These are phyloP conservation scores for Coemansia sp. DNA, from an alignment of 192 early-diverging fungal species.

Conservation along the genomic window DNA sequence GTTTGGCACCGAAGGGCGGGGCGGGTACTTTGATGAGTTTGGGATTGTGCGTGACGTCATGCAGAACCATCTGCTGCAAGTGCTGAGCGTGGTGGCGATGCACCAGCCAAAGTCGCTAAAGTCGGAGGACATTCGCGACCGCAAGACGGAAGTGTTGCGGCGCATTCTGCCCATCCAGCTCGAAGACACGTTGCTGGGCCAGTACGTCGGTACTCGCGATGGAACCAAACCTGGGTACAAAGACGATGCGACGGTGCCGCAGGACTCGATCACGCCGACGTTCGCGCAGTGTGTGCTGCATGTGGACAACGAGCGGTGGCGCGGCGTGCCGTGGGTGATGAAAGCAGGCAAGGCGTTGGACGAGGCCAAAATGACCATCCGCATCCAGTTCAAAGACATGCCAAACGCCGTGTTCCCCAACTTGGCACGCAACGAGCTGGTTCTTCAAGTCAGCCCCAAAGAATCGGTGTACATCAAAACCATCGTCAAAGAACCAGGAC, in stretches of 20 bases:
- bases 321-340: conserved; percentile 66
- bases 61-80: conserved; percentile 92
- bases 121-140: conserved; percentile 92
- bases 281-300: conserved; percentile 85
- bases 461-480: conserved; percentile 98
- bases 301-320: conserved; percentile 95
- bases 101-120: conserved; percentile 82
- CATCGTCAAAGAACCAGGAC: conserved; percentile 91
- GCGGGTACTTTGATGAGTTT: conserved; percentile 99
- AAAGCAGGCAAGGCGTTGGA: conserved; percentile 89
- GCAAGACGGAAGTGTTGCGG: conserved; percentile 90
- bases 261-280: conserved; percentile 83
- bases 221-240: conserved; percentile 88
- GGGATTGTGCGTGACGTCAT: conserved; percentile 97
- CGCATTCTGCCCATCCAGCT: conserved; percentile 74
- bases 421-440: conserved; percentile 90
- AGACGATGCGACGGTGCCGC: conserved; percentile 87
- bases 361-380: conserved; percentile 90
- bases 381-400: conserved; percentile 95
- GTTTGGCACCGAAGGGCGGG: conserved; percentile 95
- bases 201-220: conserved; percentile 80
- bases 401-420: conserved; percentile 76
- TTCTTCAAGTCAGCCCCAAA: conserved; percentile 90
- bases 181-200: conserved; percentile 86
- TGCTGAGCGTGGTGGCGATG: conserved; percentile 94